Evolutionary conservation across 441 rosid species (phyloP).

Genomic region (Sinapis alba): DNA sequence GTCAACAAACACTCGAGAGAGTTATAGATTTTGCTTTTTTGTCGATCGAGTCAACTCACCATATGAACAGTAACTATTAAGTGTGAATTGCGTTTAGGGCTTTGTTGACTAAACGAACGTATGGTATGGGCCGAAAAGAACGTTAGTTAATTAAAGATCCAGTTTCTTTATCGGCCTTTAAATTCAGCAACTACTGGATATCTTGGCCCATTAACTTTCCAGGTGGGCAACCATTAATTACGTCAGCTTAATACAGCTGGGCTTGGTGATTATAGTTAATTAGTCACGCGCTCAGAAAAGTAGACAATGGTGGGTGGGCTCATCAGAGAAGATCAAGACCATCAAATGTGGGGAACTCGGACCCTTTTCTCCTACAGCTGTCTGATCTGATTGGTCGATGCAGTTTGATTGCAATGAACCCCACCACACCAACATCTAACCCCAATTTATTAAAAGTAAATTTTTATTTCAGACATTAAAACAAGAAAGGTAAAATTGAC

Average conservation of each 20-base stretch:
- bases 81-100: no score
- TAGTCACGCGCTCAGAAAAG: constrained; percentile 18
- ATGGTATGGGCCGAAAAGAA: neutral
- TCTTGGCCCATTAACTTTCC: neutral
- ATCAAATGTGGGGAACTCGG: constrained; percentile 33
- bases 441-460: neutral
- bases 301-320: constrained; percentile 27
- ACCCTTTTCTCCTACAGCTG: constrained; percentile 14
- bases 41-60: no score
- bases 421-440: constrained; percentile 28
- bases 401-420: constrained; percentile 33
- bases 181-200: neutral
- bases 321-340: constrained; percentile 28
- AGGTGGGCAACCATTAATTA: neutral
- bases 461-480: constrained; percentile 6
- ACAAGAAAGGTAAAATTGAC: constrained; percentile 12
- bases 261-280: constrained; percentile 17
- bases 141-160: no score
- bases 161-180: neutral
- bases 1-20: no score
- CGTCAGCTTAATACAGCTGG: constrained; percentile 23
- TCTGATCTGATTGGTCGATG: constrained; percentile 39
- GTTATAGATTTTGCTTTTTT: no score
- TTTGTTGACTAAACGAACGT: no score
- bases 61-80: no score